These are phyloP conservation scores for Cardamine occulta DNA, from an alignment of 345 rosid genomes.

Conservation along the genomic window DNA sequence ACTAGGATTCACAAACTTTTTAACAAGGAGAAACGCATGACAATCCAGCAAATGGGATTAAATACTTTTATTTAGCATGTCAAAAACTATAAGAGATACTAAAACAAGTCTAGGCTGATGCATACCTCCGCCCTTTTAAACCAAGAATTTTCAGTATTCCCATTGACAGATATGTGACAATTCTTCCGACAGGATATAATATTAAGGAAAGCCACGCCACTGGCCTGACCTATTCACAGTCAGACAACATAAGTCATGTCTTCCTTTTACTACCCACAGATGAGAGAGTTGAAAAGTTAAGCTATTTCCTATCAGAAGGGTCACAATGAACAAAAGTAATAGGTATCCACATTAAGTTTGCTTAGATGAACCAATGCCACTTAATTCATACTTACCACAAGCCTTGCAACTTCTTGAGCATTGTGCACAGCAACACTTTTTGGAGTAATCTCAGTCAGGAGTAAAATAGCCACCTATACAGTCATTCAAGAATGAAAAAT, in stretches of 20 bases:
- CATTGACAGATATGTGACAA: constrained; percentile 91
- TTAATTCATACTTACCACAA: constrained; percentile 72
- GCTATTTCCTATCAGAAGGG: constrained; percentile 25
- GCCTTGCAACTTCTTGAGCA: constrained; percentile 90
- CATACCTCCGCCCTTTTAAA: constrained; percentile 90
- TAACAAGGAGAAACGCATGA: constrained; percentile 30
- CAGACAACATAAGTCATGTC: constrained; percentile 47
- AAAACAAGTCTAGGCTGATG: constrained; percentile 34
- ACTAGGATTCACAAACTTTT: neutral
- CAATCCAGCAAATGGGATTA: constrained; percentile 9
- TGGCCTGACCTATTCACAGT: constrained; percentile 88
- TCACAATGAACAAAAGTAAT: constrained; percentile 12
- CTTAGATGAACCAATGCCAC: constrained; percentile 15
- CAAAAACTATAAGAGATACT: constrained; percentile 3
- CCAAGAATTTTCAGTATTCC: constrained; percentile 97
- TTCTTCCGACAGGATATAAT: constrained; percentile 94
- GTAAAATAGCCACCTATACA: constrained; percentile 84
- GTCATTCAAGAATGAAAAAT: constrained; percentile 23
- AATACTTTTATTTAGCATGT: neutral
- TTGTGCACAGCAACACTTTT: constrained; percentile 98
- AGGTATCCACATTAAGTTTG: constrained; percentile 5
- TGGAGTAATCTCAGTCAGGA: constrained; percentile 97
- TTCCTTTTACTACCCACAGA: constrained; percentile 11
- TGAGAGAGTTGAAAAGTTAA: constrained; percentile 8
- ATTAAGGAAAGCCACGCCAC: constrained; percentile 99